Evolutionary conservation across 2,329 filamentous ascomycete genomes (phyloP).

Genomic region (Periconia sp.): DNA sequence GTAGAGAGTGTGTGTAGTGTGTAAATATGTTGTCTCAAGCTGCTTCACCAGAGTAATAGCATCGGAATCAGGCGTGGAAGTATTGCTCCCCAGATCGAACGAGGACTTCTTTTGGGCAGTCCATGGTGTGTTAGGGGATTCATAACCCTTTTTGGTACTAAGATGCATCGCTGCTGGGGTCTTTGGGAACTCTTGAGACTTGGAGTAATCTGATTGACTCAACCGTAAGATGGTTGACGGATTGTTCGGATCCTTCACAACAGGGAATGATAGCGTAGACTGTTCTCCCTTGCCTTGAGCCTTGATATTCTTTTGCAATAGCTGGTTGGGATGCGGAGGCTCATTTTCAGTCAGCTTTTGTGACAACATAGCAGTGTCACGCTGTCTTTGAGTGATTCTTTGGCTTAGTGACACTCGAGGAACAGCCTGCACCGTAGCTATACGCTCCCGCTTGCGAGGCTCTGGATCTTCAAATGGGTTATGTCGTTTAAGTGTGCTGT

Average conservation of each 20-base stretch:
- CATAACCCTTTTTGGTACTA: conserved; percentile 13
- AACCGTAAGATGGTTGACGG: conserved; percentile 63
- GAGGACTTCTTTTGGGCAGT: conserved; percentile 32
- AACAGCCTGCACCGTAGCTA: conserved; percentile 1
- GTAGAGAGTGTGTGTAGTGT: conserved; percentile 28
- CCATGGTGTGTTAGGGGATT: conserved; percentile 35
- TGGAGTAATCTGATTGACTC: conserved; percentile 65
- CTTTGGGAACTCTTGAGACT: conserved; percentile 38
- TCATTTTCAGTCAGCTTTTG: conserved; percentile 11
- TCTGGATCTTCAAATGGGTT: neutral
- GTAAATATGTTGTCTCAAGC: conserved; percentile 20
- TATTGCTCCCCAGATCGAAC: conserved; percentile 14
- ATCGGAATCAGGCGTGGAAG: conserved; percentile 17
- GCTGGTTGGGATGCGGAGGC: conserved; percentile 20
- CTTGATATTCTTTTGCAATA: conserved; percentile 46
- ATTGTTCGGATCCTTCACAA: conserved; percentile 76
- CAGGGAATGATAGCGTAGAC: conserved; percentile 64
- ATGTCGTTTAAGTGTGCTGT: conserved; percentile 22
- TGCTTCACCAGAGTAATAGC: conserved; percentile 17
- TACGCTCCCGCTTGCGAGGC: conserved; percentile 8
- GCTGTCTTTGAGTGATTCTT: neutral
- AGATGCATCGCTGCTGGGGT: conserved; percentile 28
- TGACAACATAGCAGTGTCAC: neutral
- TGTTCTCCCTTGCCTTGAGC: conserved; percentile 39
- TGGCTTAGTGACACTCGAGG: conserved; percentile 14